phyloP scores from a whole-genome alignment of 225 moss, liverwort and hornwort species.

The Rhytidiadelphus loreus region DNA sequence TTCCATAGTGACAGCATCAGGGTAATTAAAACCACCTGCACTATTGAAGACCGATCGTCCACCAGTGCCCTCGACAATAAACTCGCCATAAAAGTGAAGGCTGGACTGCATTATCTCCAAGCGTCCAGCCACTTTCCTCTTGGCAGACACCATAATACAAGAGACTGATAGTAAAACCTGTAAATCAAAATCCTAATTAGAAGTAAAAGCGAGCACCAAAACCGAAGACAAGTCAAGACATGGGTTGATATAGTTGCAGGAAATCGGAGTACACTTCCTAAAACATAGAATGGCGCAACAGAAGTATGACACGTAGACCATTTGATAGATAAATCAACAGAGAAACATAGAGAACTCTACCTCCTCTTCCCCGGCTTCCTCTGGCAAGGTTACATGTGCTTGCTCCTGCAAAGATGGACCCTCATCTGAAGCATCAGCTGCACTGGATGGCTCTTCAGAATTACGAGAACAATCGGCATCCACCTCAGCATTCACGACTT shows the following conservation, averaged over 20 bases:
- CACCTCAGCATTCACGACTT: slow-evolving; percentile 14
- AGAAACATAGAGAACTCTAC: slow-evolving; percentile 2
- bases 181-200: not conserved
- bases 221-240: not conserved
- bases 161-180: slow-evolving; percentile 66
- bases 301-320: not conserved
- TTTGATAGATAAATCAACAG: not conserved
- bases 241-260: not conserved
- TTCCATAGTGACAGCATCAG: slow-evolving; percentile 39
- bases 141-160: slow-evolving; percentile 62
- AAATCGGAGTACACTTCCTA: not conserved
- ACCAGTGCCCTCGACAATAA: slow-evolving; percentile 66
- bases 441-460: slow-evolving; percentile 15
- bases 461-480: slow-evolving; percentile 26
- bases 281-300: not conserved
- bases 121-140: slow-evolving; percentile 71
- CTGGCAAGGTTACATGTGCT: slow-evolving; percentile 19
- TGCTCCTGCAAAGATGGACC: slow-evolving; percentile 21
- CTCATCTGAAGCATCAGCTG: slow-evolving; percentile 32
- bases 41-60: slow-evolving; percentile 53
- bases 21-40: slow-evolving; percentile 49
- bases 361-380: slow-evolving; percentile 48
- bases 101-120: slow-evolving; percentile 69
- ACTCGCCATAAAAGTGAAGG: slow-evolving; percentile 73
- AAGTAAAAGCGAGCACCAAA: not conserved